phyloP scores from a whole-genome alignment of 2,329 filamentous ascomycete genomes.

The Pyricularia grisea region DNA sequence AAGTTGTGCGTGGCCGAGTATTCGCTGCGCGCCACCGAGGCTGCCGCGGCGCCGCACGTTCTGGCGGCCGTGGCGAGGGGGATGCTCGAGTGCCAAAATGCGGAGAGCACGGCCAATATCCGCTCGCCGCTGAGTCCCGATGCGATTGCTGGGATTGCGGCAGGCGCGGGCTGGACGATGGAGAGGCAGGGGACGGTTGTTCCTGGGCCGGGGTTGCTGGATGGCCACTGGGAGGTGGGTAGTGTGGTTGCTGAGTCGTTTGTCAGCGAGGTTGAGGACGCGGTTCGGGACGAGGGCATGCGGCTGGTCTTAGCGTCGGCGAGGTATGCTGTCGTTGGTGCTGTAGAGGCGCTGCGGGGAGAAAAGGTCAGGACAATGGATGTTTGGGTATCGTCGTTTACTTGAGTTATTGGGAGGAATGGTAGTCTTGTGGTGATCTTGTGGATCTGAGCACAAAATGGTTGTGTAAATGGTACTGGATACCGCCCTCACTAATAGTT shows the following conservation, averaged over 20 bases:
- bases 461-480: too few relatives aligned
- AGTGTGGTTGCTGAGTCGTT: background rate
- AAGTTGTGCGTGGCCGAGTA: conserved; percentile 36
- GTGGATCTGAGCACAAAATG: too few relatives aligned
- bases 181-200: conserved; percentile 25
- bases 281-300: background rate
- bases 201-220: conserved; percentile 26
- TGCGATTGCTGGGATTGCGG: conserved; percentile 26
- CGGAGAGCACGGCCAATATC: conserved; percentile 32
- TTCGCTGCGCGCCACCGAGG: conserved; percentile 27
- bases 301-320: background rate
- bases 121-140: conserved; percentile 32
- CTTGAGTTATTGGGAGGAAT: background rate
- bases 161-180: conserved; percentile 25
- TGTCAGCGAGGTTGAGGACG: background rate
- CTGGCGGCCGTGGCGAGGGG: conserved; percentile 37
- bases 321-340: conserved; percentile 8
- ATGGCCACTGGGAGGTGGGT: conserved; percentile 36
- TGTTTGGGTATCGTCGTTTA: conserved; percentile 12
- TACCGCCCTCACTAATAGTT: too few relatives aligned
- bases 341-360: conserved; percentile 9
- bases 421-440: too few relatives aligned
- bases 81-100: conserved; percentile 28
- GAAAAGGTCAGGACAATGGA: conserved; percentile 12
- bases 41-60: conserved; percentile 35